Percentiles rank a stretch among this genome's conserved stretches.
Evolutionary conservation across 225 moss, liverwort and hornwort species (phyloP).

Genomic region (Bryoerythrophyllum caledonicum): DNA sequence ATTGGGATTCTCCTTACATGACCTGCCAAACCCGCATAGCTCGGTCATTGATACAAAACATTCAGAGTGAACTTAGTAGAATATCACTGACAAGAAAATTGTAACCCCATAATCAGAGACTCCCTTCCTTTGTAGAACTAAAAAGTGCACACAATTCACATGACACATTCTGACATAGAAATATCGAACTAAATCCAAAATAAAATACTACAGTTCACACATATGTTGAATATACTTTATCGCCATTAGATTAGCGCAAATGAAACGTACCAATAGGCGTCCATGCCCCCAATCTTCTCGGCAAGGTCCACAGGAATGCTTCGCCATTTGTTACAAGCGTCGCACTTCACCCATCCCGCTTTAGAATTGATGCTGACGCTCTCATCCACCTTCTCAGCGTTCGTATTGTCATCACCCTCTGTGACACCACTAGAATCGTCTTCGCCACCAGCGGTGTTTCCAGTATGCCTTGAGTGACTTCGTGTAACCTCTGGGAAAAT

Average conservation of each 20-base stretch:
- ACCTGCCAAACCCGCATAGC: constrained; percentile 39
- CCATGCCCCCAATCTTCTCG: constrained; percentile 70
- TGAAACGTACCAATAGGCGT: constrained; percentile 57
- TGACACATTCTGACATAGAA: neutral
- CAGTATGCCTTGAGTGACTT: constrained; percentile 33
- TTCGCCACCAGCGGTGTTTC: constrained; percentile 54
- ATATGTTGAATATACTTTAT: neutral
- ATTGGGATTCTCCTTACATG: constrained; percentile 78
- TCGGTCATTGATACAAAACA: neutral
- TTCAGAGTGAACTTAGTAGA: neutral
- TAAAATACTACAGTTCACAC: neutral
- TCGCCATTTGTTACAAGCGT: constrained; percentile 83
- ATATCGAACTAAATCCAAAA: neutral
- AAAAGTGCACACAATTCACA: neutral
- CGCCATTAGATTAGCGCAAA: neutral
- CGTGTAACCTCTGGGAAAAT: constrained; percentile 29
- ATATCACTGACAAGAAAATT: neutral
- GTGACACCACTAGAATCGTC: constrained; percentile 80
- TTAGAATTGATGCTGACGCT: constrained; percentile 47
- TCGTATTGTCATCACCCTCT: constrained; percentile 66
- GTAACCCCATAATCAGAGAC: neutral
- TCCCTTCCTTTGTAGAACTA: neutral
- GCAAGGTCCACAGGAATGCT: constrained; percentile 85
- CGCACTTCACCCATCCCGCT: constrained; percentile 85
- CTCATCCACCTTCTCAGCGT: constrained; percentile 51